phyloP scores from a whole-genome alignment of 1,284 basidiomycete species.

The Microbotryum silenes-acaulis region DNA sequence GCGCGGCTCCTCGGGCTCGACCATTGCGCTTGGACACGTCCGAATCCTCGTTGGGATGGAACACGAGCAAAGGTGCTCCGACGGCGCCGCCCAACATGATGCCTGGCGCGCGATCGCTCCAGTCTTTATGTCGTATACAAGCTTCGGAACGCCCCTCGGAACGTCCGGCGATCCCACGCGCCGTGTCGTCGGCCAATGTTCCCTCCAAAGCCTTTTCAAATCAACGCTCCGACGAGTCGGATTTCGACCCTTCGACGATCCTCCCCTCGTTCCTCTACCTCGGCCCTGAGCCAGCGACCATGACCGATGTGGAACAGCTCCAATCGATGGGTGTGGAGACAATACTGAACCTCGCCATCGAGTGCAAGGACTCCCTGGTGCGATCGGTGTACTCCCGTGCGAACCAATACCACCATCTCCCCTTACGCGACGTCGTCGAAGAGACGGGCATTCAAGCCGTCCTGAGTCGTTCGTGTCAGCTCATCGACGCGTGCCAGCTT shows the following conservation, averaged over 20 bases:
- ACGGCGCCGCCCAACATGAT: too few relatives aligned
- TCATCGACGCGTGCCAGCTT: constrained; percentile 43
- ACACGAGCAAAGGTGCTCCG: too few relatives aligned
- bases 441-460: constrained; percentile 73
- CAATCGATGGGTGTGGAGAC: constrained; percentile 68
- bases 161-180: too few relatives aligned
- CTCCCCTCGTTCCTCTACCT: constrained; percentile 83
- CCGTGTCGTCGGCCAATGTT: too few relatives aligned
- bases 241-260: constrained; percentile 73
- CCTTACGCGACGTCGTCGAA: constrained; percentile 91
- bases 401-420: constrained; percentile 50
- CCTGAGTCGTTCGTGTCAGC: background rate
- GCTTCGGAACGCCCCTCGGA: too few relatives aligned
- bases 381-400: too few relatives aligned
- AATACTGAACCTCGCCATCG: constrained; percentile 82
- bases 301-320: constrained; percentile 66
- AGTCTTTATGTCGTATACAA: too few relatives aligned
- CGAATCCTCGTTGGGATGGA: too few relatives aligned
- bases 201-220: too few relatives aligned
- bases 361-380: constrained; percentile 59
- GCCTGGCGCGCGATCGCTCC: too few relatives aligned
- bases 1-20: too few relatives aligned
- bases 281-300: constrained; percentile 72
- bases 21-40: too few relatives aligned
- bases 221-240: background rate